Conservation (phyloP, 1,139 yeast genomes). For the Torulaspora globosa region DNA sequence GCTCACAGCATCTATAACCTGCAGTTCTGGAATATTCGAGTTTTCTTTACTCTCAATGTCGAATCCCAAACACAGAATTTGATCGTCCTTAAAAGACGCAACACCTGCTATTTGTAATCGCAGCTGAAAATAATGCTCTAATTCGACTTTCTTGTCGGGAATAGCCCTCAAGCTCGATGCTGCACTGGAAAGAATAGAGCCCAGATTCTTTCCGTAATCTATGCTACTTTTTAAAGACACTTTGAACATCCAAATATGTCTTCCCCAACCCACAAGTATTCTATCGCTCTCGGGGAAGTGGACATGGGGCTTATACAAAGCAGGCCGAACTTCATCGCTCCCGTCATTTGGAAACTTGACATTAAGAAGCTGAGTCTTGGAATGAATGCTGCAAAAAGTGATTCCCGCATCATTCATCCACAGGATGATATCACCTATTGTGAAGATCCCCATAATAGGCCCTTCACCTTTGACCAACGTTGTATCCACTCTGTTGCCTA, state of each 20-base stretch:
- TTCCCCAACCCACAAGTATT: slow-evolving; percentile 79
- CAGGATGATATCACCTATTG: slow-evolving; percentile 58
- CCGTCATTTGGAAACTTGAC: slow-evolving; percentile 57
- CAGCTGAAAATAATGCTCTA: slow-evolving; percentile 37
- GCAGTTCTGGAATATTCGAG: slow-evolving; percentile 58
- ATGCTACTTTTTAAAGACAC: slow-evolving; percentile 35
- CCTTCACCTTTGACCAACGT: slow-evolving; percentile 60
- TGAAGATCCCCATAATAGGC: slow-evolving; percentile 64
- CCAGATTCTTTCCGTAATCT: slow-evolving; percentile 23
- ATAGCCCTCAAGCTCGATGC: slow-evolving; percentile 59
- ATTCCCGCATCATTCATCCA: slow-evolving; percentile 90
- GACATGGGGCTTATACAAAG: slow-evolving; percentile 78
- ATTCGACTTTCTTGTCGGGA: slow-evolving; percentile 57
- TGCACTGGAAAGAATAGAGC: slow-evolving; percentile 54
- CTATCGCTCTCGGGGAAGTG: slow-evolving; percentile 65
- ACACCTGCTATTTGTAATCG: slow-evolving; percentile 74
- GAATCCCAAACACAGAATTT: slow-evolving; percentile 57
- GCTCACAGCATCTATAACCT: slow-evolving; percentile 57
- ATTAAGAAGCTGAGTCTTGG: slow-evolving; percentile 45
- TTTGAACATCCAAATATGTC: slow-evolving; percentile 68
- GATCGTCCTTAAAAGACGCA: slow-evolving; percentile 65
- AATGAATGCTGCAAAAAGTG: slow-evolving; percentile 49
- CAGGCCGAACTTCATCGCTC: slow-evolving; percentile 53
- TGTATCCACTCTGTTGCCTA: slow-evolving; percentile 72
- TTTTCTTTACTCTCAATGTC: slow-evolving; percentile 35